These are phyloP conservation scores for Entomortierella lignicola DNA, from an alignment of 192 early-diverging fungal genomes.

Conservation along the genomic window DNA sequence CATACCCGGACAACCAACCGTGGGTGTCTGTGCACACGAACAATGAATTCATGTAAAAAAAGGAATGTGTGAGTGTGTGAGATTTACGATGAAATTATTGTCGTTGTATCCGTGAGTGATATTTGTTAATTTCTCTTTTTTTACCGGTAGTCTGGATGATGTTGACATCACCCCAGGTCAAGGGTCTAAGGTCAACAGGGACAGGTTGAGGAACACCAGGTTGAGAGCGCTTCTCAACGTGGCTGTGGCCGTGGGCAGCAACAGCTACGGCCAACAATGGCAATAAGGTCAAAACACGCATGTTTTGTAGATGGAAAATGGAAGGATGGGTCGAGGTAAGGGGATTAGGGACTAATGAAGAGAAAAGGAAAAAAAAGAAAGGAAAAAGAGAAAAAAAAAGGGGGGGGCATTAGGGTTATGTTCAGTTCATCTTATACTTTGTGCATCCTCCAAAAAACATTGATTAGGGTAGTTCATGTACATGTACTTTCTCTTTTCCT, in stretches of 20 bases:
- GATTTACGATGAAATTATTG: too few relatives aligned
- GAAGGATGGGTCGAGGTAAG: conserved; percentile 1
- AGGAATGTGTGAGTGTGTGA: too few relatives aligned
- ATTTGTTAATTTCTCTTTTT: not conserved
- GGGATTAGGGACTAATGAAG: not conserved
- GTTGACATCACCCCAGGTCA: conserved; percentile 65
- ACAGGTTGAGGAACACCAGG: conserved; percentile 77
- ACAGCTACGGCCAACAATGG: conserved; percentile 30
- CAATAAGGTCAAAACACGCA: conserved; percentile 32
- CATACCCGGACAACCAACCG: conserved; percentile 44
- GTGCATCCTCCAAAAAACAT: too few relatives aligned
- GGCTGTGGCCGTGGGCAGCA: conserved; percentile 18
- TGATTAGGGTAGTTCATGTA: too few relatives aligned
- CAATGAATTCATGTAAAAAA: too few relatives aligned
- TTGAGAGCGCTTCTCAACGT: conserved; percentile 59
- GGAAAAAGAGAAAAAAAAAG: not conserved
- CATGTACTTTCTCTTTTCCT: too few relatives aligned
- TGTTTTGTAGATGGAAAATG: conserved; percentile 7
- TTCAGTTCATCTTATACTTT: too few relatives aligned
- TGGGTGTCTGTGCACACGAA: conserved; percentile 15
- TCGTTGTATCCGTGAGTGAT: too few relatives aligned
- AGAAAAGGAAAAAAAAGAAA: not conserved
- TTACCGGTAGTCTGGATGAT: conserved; percentile 58
- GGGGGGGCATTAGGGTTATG: too few relatives aligned
- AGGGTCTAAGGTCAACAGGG: conserved; percentile 70